Base-by-base conservation (phyloP, 345 rosid genomes). In the Linum lewisii region DNA sequence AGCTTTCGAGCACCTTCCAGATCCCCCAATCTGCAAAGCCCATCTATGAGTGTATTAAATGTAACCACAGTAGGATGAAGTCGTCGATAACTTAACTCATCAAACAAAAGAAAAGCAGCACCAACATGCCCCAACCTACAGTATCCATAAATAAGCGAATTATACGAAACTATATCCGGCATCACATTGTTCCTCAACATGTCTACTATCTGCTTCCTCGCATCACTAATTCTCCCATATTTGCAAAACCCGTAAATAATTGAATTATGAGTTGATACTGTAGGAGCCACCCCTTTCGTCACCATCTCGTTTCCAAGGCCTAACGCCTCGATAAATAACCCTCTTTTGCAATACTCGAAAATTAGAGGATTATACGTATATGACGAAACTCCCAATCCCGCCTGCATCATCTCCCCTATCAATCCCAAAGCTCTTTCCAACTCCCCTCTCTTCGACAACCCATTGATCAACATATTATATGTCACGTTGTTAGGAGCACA, bases 161-260 rank as follows among this genome's bases (percentile, higher is more conserved):
- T 85, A 65, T 81, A 85, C 23, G 95, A 84, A 68, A 87, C 65
- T 65, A 87, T 64, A 68, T 84, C 85, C 11, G 86, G 89, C 44
- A 16, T 54, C 45, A 74, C 11, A 66, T 78, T 78, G 66, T 53
- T 76, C 65, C 69, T 67, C 63, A 57, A 42, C 89, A 84, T 78
- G 61, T 62, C 70, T 16, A 47, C 62, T 57, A 85, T 68, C 51
- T 61, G 54, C 63, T 64, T 61, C 58, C 79, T 81, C 13, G 92
- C 18, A 57, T 79, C 87, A 47, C 25, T 73, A 29, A 73, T 26
- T 72, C 81, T 79, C 47, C 76, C 85, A 58, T 54, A 65, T 64
- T 67, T 77, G 61, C 84, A 83, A 57, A 87, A 70, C 42, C 80
- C 77, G 34, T 71, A 61, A 29, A 87, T 65, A 63, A 73, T 64